Percentiles rank a stretch among this genome's conserved stretches.
Conservation (phyloP, 2,329 filamentous ascomycete genomes). For the Furcasterigmium sp. region DNA sequence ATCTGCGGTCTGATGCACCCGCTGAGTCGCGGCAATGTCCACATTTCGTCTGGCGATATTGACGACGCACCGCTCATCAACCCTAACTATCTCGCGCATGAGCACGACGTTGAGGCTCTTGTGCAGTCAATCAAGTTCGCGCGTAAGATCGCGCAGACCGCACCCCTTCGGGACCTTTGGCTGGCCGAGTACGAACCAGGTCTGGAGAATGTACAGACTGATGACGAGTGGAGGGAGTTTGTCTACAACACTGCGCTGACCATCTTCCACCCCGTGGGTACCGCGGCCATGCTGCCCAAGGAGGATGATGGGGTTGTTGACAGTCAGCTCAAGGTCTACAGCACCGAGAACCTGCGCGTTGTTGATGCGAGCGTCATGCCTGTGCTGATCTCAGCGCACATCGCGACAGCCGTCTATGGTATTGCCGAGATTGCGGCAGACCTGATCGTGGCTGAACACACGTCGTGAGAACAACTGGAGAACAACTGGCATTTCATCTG, state of each 20-base stretch:
- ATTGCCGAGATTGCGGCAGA: conserved; percentile 40
- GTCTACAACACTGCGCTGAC: conserved; percentile 12
- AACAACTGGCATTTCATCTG: too few species aligned
- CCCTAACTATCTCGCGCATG: conserved; percentile 20
- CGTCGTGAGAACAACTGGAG: too few species aligned
- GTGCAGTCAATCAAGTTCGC: conserved; percentile 23
- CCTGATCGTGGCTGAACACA: conserved; percentile 11
- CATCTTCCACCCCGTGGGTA: conserved; percentile 37
- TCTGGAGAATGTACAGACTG: conserved; percentile 11
- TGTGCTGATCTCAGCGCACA: conserved; percentile 38
- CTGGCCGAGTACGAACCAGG: conserved; percentile 27
- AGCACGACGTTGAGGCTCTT: conserved; percentile 19
- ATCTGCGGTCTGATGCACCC: conserved; percentile 22
- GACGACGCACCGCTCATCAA: conserved; percentile 24
- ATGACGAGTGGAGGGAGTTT: conserved; percentile 14
- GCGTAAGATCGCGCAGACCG: conserved; percentile 22
- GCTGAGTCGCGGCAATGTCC: conserved; percentile 23
- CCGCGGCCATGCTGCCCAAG: conserved; percentile 39
- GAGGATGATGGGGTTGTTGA: conserved; percentile 41
- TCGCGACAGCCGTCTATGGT: conserved; percentile 48
- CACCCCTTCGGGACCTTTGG: conserved; percentile 24
- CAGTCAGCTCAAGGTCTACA: conserved; percentile 37
- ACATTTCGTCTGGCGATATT: conserved; percentile 27
- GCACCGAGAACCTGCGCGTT: conserved; percentile 40
- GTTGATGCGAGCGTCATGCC: conserved; percentile 46